Evolutionary conservation across 176 grass and related monocot genomes (phyloP), one percentile per base, ranked within the genome.

Genomic region (Aegilops bicornis): DNA sequence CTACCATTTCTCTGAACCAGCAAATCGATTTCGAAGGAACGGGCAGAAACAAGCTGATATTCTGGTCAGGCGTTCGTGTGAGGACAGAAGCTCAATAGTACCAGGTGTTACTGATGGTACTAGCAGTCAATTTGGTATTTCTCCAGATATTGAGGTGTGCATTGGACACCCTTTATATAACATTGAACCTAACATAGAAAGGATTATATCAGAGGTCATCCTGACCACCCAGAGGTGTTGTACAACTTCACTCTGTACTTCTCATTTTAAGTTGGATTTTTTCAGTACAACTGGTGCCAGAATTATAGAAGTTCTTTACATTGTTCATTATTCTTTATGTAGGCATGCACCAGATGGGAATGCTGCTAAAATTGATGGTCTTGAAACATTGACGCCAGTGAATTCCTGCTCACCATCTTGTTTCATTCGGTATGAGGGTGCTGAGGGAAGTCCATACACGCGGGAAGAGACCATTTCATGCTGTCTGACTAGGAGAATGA

Each of bases 171-270:
- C 48, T 78, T 83, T 65, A 70, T 64, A 54, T 35, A 39, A 79
- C 48, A 64, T n/a, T 77, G 86, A 86, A 64, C 86, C 73, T 73
- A 50, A 71, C 74, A 80, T 86, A 79, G 82, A 80, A 75, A 82
- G 80, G 47, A 90, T 73, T n/a, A 65, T 88, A 17, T 93, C 88
- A 68, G 81, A 86, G 50, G 89, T 86, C 84, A 66, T 88, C 64
- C 64, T 83, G 40, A 80, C 84, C 83, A 81, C 86, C 14, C 75
- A 84, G 80, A 91, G 92, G 92, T 93, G 33, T 19, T 70, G 43
- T 43, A 32, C 3, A 85, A 40, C 64, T 76, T 76, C 33, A 64
- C 37, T 45, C 24, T 80, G 24, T 67, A 19, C 23, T 79, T 73
- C 20, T 66, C 47, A 56, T 58, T 77, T n/a, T 13, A 52, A 66